Evolutionary conservation across 306 rosid species (phyloP), one percentile per base, ranked within the genome.

Genomic region (Citrullus amarus): DNA sequence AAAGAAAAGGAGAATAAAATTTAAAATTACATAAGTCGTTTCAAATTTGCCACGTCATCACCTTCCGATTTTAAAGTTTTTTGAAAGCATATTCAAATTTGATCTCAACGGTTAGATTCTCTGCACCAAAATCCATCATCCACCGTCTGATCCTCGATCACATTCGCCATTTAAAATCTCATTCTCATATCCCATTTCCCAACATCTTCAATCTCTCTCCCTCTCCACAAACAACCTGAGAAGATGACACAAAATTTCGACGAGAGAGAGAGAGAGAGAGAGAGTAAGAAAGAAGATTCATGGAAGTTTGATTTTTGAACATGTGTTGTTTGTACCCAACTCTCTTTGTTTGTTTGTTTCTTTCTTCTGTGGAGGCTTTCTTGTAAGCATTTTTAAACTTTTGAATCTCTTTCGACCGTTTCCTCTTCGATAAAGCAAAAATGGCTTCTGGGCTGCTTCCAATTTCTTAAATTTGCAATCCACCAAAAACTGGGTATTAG

Each of bases 241-340:
- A 74, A 11, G 39, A 70, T 12, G 57, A 69, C 76, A 22, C 28
- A 18, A 30, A 72, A 34, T 18, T 56, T 53, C 38, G 10, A 68
- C 75, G 13, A 25, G 5, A 12, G n/a, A 41, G 3, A 41, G 15
- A 32, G 78, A 60, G 59, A 75, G 78, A 78, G 30, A 54, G 34
- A 44, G 50, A 36, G 39, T 36, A 36, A 36, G 39, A 36, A 36
- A 36, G 39, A 36, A 3, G 13, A 28, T 13, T 18, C 77, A 36
- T 55, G 6, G 80, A 84, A 78, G 79, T 90, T 90, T 87, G 86
- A 90, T 84, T 86, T 53, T 85, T 87, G 88, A 86, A 89, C 75
- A 12, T 20, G 20, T 69, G 75, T 20, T 44, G 75, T 67, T 67
- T 67, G 60, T 83, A 59, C 76, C 83, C 77, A 79, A 48, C 55